Conservation (phyloP, 345 rosid species). For the sweet orange (Citrus sinensis) region DNA sequence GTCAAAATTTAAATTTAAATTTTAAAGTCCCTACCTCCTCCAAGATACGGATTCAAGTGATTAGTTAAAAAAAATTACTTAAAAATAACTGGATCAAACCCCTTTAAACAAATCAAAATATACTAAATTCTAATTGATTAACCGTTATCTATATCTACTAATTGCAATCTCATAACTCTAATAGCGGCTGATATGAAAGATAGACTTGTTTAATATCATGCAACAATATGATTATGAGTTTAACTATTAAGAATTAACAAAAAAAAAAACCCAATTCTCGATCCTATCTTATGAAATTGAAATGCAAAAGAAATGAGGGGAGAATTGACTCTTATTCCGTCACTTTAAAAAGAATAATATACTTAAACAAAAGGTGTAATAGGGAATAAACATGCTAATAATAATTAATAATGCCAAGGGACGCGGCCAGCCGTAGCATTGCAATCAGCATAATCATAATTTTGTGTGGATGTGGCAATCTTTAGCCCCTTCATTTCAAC, state of each 20-base stretch:
- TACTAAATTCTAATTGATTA: too few species aligned
- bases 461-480: background rate
- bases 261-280: background rate
- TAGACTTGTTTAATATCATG: background rate
- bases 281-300: background rate
- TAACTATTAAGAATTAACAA: background rate
- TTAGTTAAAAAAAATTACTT: too few species aligned
- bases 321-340: conserved; percentile 1
- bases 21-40: too few species aligned
- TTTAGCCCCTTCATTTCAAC: background rate
- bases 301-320: background rate
- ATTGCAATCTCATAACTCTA: background rate
- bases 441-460: background rate
- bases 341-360: background rate
- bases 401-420: conserved; percentile 1
- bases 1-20: too few species aligned
- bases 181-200: background rate
- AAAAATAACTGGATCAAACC: too few species aligned
- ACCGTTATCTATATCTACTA: background rate
- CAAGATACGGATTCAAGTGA: too few species aligned
- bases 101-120: too few species aligned
- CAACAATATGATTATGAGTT: background rate
- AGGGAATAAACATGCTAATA: background rate
- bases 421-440: conserved; percentile 27
- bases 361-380: background rate